phyloP scores from a whole-genome alignment of 1,284 basidiomycete species.

The Cutaneotrichosporon cutaneum region DNA sequence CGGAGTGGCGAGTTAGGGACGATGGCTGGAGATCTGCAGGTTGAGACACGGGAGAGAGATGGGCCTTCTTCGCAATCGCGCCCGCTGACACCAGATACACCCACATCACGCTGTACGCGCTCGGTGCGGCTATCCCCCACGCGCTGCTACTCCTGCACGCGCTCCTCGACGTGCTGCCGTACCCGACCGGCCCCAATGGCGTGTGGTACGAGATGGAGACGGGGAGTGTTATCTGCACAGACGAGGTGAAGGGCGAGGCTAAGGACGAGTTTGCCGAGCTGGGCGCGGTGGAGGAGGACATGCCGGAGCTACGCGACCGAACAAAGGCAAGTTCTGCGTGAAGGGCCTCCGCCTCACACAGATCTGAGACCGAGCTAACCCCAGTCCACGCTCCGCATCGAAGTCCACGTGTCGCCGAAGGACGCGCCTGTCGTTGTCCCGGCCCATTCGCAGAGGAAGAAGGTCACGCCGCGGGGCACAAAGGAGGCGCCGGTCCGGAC shows the following conservation, averaged over 20 bases:
- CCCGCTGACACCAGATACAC: constrained; percentile 68
- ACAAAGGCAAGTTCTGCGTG: constrained; percentile 13
- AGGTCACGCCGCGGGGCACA: constrained; percentile 4
- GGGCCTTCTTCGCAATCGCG: too few relatives aligned
- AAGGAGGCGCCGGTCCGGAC: background rate
- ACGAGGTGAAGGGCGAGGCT: constrained; percentile 60
- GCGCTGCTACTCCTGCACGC: constrained; percentile 69
- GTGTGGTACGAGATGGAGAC: constrained; percentile 71
- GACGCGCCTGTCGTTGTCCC: background rate
- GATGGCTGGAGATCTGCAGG: too few relatives aligned
- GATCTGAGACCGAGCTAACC: background rate
- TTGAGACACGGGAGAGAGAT: too few relatives aligned
- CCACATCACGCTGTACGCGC: constrained; percentile 70
- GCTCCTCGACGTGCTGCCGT: constrained; percentile 72
- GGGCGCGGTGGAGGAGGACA: constrained; percentile 15
- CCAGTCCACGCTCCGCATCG: constrained; percentile 8
- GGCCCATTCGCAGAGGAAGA: background rate
- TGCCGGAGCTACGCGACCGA: background rate
- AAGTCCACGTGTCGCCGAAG: constrained; percentile 9
- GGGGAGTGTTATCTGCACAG: constrained; percentile 71
- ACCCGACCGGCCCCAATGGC: constrained; percentile 56
- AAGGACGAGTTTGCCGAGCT: constrained; percentile 16
- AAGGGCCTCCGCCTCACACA: background rate
- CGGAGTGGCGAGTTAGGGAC: too few relatives aligned
- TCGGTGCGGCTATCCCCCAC: constrained; percentile 84